Conservation (phyloP, 495 filamentous ascomycete genomes). For the Xylaria grammica region DNA sequence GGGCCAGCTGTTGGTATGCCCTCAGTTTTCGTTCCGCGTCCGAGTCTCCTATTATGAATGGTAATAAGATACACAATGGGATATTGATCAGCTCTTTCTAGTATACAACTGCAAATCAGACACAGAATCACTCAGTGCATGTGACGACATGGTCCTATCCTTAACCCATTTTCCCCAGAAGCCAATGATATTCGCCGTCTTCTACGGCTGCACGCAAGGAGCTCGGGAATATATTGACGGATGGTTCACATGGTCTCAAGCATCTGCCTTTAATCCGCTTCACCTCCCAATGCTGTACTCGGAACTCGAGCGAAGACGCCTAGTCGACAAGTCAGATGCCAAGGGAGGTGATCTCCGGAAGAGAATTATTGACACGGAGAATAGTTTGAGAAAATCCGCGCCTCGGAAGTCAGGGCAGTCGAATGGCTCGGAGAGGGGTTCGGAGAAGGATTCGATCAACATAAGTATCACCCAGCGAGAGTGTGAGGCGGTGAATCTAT, state of each 20-base stretch:
- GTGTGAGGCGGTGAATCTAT: conserved; percentile 18
- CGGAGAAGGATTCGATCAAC: conserved; percentile 1
- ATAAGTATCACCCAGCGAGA: conserved; percentile 6
- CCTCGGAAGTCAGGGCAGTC: background rate
- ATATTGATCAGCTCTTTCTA: background rate
- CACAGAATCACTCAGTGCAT: background rate
- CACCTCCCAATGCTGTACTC: conserved; percentile 21
- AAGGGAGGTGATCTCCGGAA: conserved; percentile 14
- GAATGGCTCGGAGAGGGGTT: background rate
- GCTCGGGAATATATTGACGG: background rate
- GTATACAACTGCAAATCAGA: conserved; percentile 27
- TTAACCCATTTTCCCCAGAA: conserved; percentile 21
- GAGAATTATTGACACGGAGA: conserved; percentile 22
- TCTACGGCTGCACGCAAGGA: conserved; percentile 21
- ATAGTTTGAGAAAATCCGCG: background rate
- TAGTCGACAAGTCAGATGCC: conserved; percentile 14
- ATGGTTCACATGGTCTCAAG: background rate
- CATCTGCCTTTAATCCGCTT: conserved; percentile 12
- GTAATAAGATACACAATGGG: background rate
- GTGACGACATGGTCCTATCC: conserved; percentile 18
- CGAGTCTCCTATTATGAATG: background rate
- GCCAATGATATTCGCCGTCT: conserved; percentile 16
- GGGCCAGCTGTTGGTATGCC: conserved; percentile 23
- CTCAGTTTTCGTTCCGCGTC: background rate
- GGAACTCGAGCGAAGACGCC: conserved; percentile 19